Evolutionary conservation across 2,329 filamentous ascomycete species (phyloP), one percentile per base, ranked within the genome.

Genomic region (Hypocrella siamensis): DNA sequence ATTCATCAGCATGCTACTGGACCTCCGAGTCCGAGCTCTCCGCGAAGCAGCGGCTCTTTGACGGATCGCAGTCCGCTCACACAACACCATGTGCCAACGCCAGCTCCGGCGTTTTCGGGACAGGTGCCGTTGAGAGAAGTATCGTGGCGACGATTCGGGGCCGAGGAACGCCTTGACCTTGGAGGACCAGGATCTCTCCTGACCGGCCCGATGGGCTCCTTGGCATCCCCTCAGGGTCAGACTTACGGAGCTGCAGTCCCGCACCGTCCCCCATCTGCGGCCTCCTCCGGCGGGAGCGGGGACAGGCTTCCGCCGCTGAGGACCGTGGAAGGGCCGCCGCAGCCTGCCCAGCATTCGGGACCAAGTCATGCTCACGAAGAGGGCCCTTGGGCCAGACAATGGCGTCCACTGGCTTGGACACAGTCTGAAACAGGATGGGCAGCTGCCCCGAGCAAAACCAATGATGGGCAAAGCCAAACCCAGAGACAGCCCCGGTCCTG

Each of bases 1-100:
- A 64, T 68, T 40, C 61, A 61, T 41, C 60, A 70, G 21, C 56
- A 63, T 31, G 67, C 63, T 4, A 61, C 60, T 31, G 63, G 60
- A 4, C 67, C 65, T 6, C 58, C 59, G n/a, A 73, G 65, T 43
- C 69, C 70, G 14, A 34, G 21, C 12, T 48, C 55, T 12, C 46
- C 49, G 11, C 54, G 52, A 26, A 47, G 48, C 33, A 47, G 47
- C 11, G 51, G 46, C 18, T 53, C 57, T 3, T 55, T 53, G 31
- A 44, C 50, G 12, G 52, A 62, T 11, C 50, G 49, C 29, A 61
- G 54, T 32, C 53, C 59, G 0, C 40, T 51, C 26, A 35, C 40
- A 17, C 43, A 48, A 17, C 42, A 46, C 12, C 45, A 45, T 18
- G 39, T 43, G 6, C 42, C 45, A 19, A 47, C 46, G 17, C 43